phyloP scores from a whole-genome alignment of 768 basidiomycete species.

The Auriscalpium orientale region DNA sequence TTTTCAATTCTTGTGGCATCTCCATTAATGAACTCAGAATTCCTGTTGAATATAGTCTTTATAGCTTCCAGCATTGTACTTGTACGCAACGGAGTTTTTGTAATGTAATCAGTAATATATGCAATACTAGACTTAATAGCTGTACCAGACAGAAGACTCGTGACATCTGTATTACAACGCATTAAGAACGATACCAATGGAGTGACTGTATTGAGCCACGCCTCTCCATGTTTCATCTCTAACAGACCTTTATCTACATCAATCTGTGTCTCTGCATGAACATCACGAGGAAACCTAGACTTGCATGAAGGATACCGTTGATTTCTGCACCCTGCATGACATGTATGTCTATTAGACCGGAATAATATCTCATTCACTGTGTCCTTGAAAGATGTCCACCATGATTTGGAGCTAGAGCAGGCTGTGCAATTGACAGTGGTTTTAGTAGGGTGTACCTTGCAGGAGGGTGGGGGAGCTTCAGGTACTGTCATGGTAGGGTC shows the following conservation, averaged over 20 bases:
- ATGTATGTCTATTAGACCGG: conserved; percentile 3
- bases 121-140: conserved; percentile 30
- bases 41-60: conserved; percentile 16
- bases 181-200: conserved; percentile 26
- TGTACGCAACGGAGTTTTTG: conserved; percentile 32
- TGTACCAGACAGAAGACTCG: conserved; percentile 32
- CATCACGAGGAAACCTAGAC: conserved; percentile 28
- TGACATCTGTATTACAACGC: conserved; percentile 33
- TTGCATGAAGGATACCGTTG: conserved; percentile 24
- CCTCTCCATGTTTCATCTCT: conserved; percentile 25
- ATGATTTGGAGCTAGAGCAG: not conserved
- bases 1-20: conserved; percentile 6
- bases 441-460: no score
- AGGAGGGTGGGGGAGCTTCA: no score
- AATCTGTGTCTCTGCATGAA: conserved; percentile 19
- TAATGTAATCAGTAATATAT: conserved; percentile 38
- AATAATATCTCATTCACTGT: conserved; percentile 6
- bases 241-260: conserved; percentile 23
- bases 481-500: no score
- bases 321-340: conserved; percentile 22
- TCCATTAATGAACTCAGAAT: conserved; percentile 15
- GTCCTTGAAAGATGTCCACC: not conserved
- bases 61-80: conserved; percentile 30
- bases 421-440: no score
- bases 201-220: conserved; percentile 30